phyloP scores from a whole-genome alignment of 805 yeast species.

The Myxozyma mucilagina region DNA sequence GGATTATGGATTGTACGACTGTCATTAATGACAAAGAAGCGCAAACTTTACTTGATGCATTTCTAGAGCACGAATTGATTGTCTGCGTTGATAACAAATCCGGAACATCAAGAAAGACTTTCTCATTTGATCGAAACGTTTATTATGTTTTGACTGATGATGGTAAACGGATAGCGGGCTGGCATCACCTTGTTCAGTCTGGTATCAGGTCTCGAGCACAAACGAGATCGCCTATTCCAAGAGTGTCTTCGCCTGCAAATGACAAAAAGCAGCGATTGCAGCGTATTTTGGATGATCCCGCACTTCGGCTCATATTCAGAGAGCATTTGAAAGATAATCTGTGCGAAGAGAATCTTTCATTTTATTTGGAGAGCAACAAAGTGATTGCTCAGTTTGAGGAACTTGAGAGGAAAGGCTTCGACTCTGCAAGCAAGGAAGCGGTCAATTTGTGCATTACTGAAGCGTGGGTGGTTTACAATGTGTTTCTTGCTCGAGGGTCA shows the following conservation, averaged over 20 bases:
- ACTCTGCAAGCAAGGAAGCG: background rate
- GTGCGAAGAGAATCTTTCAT: conserved; percentile 77
- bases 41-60: conserved; percentile 71
- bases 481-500: conserved; percentile 65
- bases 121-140: conserved; percentile 9
- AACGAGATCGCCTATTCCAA: background rate
- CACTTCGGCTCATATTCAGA: conserved; percentile 65
- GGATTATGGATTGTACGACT: conserved; percentile 90
- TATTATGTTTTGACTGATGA: conserved; percentile 18
- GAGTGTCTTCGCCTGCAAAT: conserved; percentile 1
- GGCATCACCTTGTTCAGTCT: conserved; percentile 1
- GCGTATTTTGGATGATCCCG: conserved; percentile 68
- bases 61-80: conserved; percentile 34
- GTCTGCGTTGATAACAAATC: conserved; percentile 3
- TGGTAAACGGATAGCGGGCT: conserved; percentile 22
- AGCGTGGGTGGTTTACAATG: conserved; percentile 64
- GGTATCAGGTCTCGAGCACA: background rate
- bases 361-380: conserved; percentile 58
- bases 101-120: background rate
- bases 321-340: conserved; percentile 62
- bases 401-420: conserved; percentile 8
- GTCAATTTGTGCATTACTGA: conserved; percentile 45
- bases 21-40: conserved; percentile 87
- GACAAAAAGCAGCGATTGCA: conserved; percentile 36
- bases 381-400: conserved; percentile 38